These are phyloP conservation scores for Phytophthora tubulina DNA, from an alignment of 352 stramenopile species.

Conservation along the genomic window DNA sequence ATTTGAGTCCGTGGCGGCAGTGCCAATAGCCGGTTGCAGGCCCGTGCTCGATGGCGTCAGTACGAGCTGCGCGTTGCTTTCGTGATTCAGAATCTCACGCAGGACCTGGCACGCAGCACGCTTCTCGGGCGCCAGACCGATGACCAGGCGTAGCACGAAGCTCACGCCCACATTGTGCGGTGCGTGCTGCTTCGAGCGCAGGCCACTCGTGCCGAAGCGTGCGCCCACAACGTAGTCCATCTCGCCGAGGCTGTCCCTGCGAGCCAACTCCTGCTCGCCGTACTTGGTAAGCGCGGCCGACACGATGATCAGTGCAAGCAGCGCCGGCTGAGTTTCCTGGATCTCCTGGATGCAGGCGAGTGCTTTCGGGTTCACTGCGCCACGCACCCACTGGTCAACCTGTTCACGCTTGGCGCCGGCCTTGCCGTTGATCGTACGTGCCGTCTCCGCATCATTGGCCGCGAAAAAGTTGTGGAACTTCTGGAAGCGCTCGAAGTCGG, in stretches of 20 bases:
- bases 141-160: conserved; percentile 29
- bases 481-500: conserved; percentile 21
- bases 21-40: neutral
- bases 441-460: conserved; percentile 16
- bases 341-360: conserved; percentile 24
- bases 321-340: conserved; percentile 21
- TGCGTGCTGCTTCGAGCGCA: conserved; percentile 6
- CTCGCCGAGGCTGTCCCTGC: neutral
- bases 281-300: neutral
- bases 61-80: conserved; percentile 12
- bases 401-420: conserved; percentile 19
- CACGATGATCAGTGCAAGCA: conserved; percentile 21
- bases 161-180: conserved; percentile 10
- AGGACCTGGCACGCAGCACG: conserved; percentile 20
- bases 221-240: neutral
- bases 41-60: conserved; percentile 13
- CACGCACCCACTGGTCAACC: conserved; percentile 22
- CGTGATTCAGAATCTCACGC: conserved; percentile 24
- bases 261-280: neutral
- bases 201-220: conserved; percentile 9
- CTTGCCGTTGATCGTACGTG: conserved; percentile 16
- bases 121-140: conserved; percentile 31
- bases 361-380: conserved; percentile 4
- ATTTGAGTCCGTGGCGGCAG: neutral
- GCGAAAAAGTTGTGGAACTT: conserved; percentile 37